Base-by-base conservation (phyloP, 768 basidiomycete species). In the Lactifluus echinatus region DNA sequence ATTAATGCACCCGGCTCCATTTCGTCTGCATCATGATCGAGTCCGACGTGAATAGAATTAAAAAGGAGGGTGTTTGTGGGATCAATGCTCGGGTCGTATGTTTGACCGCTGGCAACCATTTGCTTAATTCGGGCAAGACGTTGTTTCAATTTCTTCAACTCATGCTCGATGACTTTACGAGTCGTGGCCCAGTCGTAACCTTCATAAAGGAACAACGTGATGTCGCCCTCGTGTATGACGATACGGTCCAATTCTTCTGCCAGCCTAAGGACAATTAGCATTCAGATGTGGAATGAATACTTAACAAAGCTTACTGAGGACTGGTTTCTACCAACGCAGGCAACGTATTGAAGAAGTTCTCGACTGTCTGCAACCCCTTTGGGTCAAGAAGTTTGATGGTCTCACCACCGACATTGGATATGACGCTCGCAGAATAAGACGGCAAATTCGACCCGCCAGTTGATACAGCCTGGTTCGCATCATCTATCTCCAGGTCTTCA, bases 181-280 rank as follows among this genome's bases (percentile, higher is more conserved):
- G 96, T 99, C 47, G 77, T 77, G 1, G 67, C 71, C 94, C 96
- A 99, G 67, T 99, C 96, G 65, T 93, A 99, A 2, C 96, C 96
- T 55, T 93, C 91, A 66, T 96, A 89, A 3, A 99, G 76, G 50
- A 84, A 78, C 23, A 97, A 65, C 1, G 78, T 78, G 47, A 88
- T 69, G 62, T 88, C 78, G 53, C 80, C 82, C 42, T 87, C 71
- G 42, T 78, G 74, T 4, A 90, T 64, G 24, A 82, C 76, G 55
- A 87, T 65, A 28, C 72, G 77, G n/a, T 83, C 55, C 19, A 48
- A 42, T 5, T 48, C 51, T 11, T 56, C 59, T 46, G 50, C 62
- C 4, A 61, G 43, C 40, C 62, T 63, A 31, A 39, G n/a, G 11
- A 31, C 12, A 33, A 49, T 48, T 24, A 53, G 8, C 12, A 43